A percentile compares a stretch with the other conserved stretches of the same genome.
These are phyloP conservation scores for Tetracentron sinense DNA, from an alignment of 164 flowering plant genomes.

Conservation along the genomic window DNA sequence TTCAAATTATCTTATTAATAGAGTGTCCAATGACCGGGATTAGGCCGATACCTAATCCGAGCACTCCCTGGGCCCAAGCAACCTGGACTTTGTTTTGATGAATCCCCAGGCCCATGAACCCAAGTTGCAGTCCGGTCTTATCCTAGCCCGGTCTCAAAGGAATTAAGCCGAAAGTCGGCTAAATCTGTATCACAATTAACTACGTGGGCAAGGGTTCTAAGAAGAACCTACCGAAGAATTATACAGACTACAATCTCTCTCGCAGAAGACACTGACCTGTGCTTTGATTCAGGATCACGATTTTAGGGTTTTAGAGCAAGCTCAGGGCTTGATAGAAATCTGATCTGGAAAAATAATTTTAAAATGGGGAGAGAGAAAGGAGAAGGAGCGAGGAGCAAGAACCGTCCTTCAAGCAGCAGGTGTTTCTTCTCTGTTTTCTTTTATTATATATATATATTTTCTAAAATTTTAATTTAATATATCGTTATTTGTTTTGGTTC, in stretches of 20 bases:
- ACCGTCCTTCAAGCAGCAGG: conserved; percentile 99
- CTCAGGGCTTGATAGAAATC: not conserved
- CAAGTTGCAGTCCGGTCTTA: too few species aligned
- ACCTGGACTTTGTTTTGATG: too few species aligned
- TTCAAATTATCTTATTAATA: too few species aligned
- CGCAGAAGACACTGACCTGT: not conserved
- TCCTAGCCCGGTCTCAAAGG: too few species aligned
- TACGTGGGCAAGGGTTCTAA: too few species aligned
- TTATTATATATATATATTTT: not conserved
- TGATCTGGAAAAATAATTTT: not conserved
- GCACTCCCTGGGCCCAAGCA: too few species aligned
- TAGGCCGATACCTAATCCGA: too few species aligned
- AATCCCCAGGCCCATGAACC: too few species aligned
- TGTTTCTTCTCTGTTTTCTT: conserved; percentile 6
- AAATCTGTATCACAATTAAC: too few species aligned
- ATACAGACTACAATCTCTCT: not conserved
- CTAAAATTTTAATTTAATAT: not conserved
- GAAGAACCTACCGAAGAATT: too few species aligned
- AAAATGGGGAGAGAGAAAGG: conserved; percentile 85
- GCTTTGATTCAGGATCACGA: not conserved
- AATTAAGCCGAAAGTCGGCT: too few species aligned
- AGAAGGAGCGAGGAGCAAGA: conserved; percentile 69
- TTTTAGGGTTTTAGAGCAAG: not conserved
- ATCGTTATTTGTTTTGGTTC: not conserved
- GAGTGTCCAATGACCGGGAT: too few species aligned